A percentile compares a stretch with the other conserved stretches of the same genome.
Evolutionary conservation across 2,329 filamentous ascomycete genomes (phyloP).

Genomic region (Immersiporthe knoxdaviesiana): DNA sequence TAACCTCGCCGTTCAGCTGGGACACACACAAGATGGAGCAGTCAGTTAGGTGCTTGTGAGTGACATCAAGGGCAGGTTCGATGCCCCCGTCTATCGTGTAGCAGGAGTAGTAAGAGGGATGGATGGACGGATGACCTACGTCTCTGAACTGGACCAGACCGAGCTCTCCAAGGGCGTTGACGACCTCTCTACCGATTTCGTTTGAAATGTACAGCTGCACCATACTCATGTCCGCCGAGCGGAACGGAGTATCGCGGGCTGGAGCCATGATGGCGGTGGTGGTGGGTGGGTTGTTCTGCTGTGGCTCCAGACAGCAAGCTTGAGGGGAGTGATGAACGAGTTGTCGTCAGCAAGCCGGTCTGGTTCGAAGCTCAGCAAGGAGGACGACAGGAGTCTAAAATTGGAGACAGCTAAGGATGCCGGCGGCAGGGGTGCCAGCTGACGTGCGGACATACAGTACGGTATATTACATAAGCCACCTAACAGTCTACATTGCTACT

Average conservation of each 20-base stretch:
- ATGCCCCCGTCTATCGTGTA: slow-evolving; percentile 14
- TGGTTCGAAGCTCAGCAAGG: slow-evolving; percentile 14
- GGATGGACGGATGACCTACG: slow-evolving; percentile 58
- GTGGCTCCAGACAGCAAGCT: slow-evolving; percentile 23
- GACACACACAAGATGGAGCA: neutral
- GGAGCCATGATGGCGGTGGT: slow-evolving; percentile 58
- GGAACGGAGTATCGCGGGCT: slow-evolving; percentile 91
- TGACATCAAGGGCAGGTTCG: neutral
- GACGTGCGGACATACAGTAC: no score
- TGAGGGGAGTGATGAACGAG: slow-evolving; percentile 1
- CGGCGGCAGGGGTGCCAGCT: neutral
- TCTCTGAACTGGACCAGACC: slow-evolving; percentile 97
- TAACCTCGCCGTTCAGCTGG: slow-evolving; percentile 89
- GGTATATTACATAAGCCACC: neutral
- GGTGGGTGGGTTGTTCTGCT: slow-evolving; percentile 18
- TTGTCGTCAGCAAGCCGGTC: slow-evolving; percentile 27
- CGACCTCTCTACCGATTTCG: slow-evolving; percentile 97
- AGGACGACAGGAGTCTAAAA: slow-evolving; percentile 9
- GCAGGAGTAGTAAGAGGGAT: slow-evolving; percentile 26
- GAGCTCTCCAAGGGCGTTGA: slow-evolving; percentile 93
- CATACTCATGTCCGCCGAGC: slow-evolving; percentile 99
- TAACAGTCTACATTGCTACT: neutral
- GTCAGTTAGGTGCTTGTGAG: slow-evolving; percentile 32
- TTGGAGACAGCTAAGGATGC: slow-evolving; percentile 13
- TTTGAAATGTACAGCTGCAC: slow-evolving; percentile 99